Base-by-base conservation (phyloP, 768 basidiomycete species). In the Paxillus involutus region DNA sequence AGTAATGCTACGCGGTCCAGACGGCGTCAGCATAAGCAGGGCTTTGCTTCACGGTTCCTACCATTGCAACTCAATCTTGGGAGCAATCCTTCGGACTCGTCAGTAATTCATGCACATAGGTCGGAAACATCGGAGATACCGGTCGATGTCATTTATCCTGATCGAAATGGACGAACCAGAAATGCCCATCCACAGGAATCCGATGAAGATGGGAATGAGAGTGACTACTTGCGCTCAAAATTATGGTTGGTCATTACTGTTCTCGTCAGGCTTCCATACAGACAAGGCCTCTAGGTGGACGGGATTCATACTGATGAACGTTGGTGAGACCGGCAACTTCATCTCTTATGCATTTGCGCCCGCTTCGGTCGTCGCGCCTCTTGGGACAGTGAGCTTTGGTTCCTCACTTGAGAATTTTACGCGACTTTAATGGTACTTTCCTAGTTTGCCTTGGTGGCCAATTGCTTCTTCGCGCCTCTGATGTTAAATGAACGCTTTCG, bases 281-380 rank as follows among this genome's bases (percentile, higher is more conserved):
- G 55, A 49, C 45, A 17, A 44, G 57, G 40, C 47, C 35, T 56
- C 2, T 54, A 92, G 93, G 95, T 96, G 96, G 92, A 62, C 80
- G 11, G 96, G 96, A 1, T 89, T 98, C 62, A 56, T 83, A 13
- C 77, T 97, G 46, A 94, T 98, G 86, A 92, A 94, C 59, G 55
- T 96, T 19, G 96, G 96, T 13, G 96, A 99, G 73, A 74, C 81
- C 19, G 84, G 94, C 6, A 98, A 98, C 66, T 98, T 97, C 63
- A 86, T 86, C 44, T 91, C 91, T 0, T 95, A 95, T 57, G 93
- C 86, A 0, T 95, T 81, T 71, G 92, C 92, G 19, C 93, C 93
- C 9, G 92, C 93, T 6, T 92, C 90, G n/a, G 75, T 95, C 5
- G 94, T 98, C 12, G 94, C 96, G 0, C 96, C 96, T 29, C 77